Evolutionary conservation across 768 basidiomycete genomes (phyloP), one percentile per base, ranked within the genome.

Genomic region (Boletus pseudo-olivaceus): DNA sequence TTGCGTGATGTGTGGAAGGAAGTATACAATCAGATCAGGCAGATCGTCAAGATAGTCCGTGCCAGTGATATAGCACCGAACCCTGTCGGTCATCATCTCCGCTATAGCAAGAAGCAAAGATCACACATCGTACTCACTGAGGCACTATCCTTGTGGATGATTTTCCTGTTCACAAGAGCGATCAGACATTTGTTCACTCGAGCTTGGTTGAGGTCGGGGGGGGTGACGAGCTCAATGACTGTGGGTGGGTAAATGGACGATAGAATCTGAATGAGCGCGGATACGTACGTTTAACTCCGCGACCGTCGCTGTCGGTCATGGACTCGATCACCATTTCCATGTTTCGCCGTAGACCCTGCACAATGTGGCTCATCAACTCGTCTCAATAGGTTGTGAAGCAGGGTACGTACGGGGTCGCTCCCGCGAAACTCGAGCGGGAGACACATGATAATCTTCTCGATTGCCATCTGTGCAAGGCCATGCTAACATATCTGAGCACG

Each of bases 131-230:
- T 35, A 62, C 82, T 47, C 53, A 85, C 85, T 2, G 83, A 80
- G 46, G 73, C 75, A 46, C 77, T 89, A 40, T 89, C 84, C 69
- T 94, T 95, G 52, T 75, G 76, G 1, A 93, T 89, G 19, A 90
- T 79, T 66, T 95, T 96, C 46, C 90, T 80, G 65, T 87, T 88
- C 5, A 95, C 93, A 7, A 98, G 75, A 2, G 93, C 91, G 49
- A 98, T 93, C 35, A 98, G 77, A 61, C 93, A 96, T 68, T 93
- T 95, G 70, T 97, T 96, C 39, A 93, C 94, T 40, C 90, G 80
- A 8, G 93, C 88, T 74, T 96, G 93, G 49, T 86, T 90, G 35
- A 96, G 79, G 58, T 93, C 90, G 0, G 92, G 90, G 2, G 84
- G 84, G 39, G 77, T 78, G 61, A 94, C 80, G 51, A 95, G 77